Evolutionary conservation across 768 basidiomycete genomes (phyloP), one percentile per base, ranked within the genome.

Genomic region (Calocybe cyanea): DNA sequence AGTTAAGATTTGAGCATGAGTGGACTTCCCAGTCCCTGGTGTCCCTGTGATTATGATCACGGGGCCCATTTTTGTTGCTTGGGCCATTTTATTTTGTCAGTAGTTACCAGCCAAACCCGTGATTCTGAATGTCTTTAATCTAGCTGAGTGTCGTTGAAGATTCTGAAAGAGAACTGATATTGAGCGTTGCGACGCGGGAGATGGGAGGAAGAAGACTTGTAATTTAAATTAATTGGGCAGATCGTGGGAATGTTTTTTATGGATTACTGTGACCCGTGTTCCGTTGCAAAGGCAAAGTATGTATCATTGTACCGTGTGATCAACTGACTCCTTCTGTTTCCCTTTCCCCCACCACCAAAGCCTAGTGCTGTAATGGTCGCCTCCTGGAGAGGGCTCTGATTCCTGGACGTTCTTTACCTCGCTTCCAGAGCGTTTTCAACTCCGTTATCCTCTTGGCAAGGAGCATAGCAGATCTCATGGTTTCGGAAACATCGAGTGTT

Each of bases 21-120:
- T 93, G 2, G 95, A 87, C 64, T 99, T 99, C 45, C 92, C 94
- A 28, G 92, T 94, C n/a, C 92, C 92, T 9, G 92, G 91, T 13
- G 92, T 93, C 49, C 91, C 92, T 34, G 92, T 94, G 56, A 94
- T 81, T 54, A 94, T 62, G 58, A 94, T 88, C 40, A 84, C 76
- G 36, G 89, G 90, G 33, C 51, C 56, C 38, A 42, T 48, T 38
- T 41, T 49, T 48, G 53, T 46, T 20, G 38, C 17, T 43, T 45
- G 28, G 24, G 51, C 48, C 52, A 56, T 52, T 19, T 23, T 15
- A 19, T 24, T 7, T 28, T 28, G 34, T 7, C 17, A 15, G 41
- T 1, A 31, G 20, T 37, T 21, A 23, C 23, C 23, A 24, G 34
- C 41, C 20, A 41, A n/a, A n/a, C n/a, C n/a, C 14, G n/a, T 24